These are phyloP conservation scores for Ascochyta pisi DNA, from an alignment of 2,329 filamentous ascomycete species.

Conservation along the genomic window DNA sequence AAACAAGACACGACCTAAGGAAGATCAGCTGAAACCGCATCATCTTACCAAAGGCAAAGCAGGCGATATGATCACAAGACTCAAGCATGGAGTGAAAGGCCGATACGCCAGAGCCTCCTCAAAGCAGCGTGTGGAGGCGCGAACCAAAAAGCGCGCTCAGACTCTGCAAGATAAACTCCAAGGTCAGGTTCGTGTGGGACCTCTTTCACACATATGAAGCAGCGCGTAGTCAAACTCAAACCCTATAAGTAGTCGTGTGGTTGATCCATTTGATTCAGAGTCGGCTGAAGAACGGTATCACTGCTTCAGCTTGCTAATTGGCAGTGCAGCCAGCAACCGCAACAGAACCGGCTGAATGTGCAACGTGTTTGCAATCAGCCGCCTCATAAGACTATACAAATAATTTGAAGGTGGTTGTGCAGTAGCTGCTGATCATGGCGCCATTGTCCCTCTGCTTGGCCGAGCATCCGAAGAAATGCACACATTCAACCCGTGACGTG, in stretches of 20 bases:
- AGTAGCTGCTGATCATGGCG: neutral
- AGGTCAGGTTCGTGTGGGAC: conserved; percentile 58
- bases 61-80: conserved; percentile 88
- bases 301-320: too few species aligned
- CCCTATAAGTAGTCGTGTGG: too few species aligned
- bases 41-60: conserved; percentile 81
- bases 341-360: neutral
- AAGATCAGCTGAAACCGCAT: conserved; percentile 60
- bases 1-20: conserved; percentile 67
- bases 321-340: neutral
- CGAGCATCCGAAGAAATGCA: neutral
- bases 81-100: conserved; percentile 81
- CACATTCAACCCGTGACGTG: too few species aligned
- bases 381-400: neutral
- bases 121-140: conserved; percentile 34
- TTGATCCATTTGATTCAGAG: too few species aligned
- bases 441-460: neutral
- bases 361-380: neutral
- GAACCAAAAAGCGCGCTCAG: conserved; percentile 57
- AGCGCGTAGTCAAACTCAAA: neutral
- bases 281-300: too few species aligned
- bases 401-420: neutral
- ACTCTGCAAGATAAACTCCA: conserved; percentile 49
- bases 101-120: conserved; percentile 52
- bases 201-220: conserved; percentile 30